A percentile compares a stretch with the other conserved stretches of the same genome.
phyloP scores from a whole-genome alignment of 2,329 filamentous ascomycete genomes.

The Colletotrichum melonis region DNA sequence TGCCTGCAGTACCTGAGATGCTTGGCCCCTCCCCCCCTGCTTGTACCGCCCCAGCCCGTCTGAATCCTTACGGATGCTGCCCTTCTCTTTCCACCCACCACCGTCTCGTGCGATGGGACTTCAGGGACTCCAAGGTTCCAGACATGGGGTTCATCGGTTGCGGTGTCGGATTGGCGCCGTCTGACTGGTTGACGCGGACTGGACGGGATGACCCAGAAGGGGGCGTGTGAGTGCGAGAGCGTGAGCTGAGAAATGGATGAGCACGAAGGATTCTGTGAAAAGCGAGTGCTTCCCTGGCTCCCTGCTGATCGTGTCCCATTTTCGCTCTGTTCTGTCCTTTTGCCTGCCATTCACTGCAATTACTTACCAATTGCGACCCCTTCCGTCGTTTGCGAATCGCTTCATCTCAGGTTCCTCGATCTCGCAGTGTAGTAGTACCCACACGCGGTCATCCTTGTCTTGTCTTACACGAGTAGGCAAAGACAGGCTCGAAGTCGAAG shows the following conservation, averaged over 20 bases:
- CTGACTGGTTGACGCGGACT: background rate
- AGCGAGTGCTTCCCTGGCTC: background rate
- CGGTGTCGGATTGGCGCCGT: background rate
- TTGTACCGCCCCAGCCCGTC: background rate
- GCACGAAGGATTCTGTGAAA: background rate
- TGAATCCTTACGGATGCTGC: background rate
- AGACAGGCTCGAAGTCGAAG: background rate
- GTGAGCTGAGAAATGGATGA: background rate
- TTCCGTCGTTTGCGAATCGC: background rate
- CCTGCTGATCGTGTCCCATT: background rate
- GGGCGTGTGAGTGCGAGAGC: background rate
- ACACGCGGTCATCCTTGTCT: background rate
- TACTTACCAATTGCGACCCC: background rate
- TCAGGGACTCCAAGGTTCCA: background rate
- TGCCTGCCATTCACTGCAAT: background rate
- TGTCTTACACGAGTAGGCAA: background rate
- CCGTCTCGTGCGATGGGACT: background rate
- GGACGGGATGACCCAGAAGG: background rate
- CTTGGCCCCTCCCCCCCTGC: background rate
- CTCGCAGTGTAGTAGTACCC: background rate
- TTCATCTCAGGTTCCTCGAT: background rate
- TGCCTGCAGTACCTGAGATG: conserved; percentile 3
- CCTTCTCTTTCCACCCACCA: background rate
- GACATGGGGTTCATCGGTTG: background rate
- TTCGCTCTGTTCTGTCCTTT: background rate